Evolutionary conservation across 768 basidiomycete genomes (phyloP), one percentile per base, ranked within the genome.

Genomic region (Serendipita indica): DNA sequence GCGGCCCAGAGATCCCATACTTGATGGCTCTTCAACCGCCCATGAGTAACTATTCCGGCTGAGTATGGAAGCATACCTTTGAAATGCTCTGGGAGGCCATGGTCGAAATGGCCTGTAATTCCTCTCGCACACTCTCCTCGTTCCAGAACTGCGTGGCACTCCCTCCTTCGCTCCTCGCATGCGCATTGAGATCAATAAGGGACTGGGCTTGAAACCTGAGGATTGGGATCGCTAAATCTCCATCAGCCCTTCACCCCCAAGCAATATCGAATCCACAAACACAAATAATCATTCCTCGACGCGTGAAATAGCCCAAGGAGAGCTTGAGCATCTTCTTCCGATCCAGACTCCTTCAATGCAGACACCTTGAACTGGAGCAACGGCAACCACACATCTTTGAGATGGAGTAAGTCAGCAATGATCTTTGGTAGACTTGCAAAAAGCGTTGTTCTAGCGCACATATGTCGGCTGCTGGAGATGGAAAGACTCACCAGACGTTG

Each of bases 231-330:
- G 87, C 88, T 90, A 67, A 57, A 63, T 60, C 57, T 12, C 35
- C 59, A 52, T 60, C 54, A 67, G 58, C 67, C 57, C n/a, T n/a
- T n/a, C n/a, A n/a, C n/a, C n/a, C n/a, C n/a, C n/a, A n/a, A n/a
- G n/a, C n/a, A n/a, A n/a, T n/a, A n/a, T n/a, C n/a, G n/a, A n/a
- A n/a, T n/a, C n/a, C 30, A 75, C 87, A 65, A 68, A 90, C 89
- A 90, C 33, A 90, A 68, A 68, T 89, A 90, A 65, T 91, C 89
- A 7, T 67, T 70, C 64, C 84, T 84, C 20, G 89, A 88, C 33
- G 75, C 76, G 35, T 72, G 70, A 67, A 83, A 90, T 35, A 85
- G 64, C 14, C 75, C 73, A 60, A 88, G 68, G 37, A 89, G 65
- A 43, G 80, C 79, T 41, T 77, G 64, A 20, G 79, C 71, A 5